Base-by-base conservation (phyloP, 768 basidiomycete species). In the Kwoniella newhampshirensis region DNA sequence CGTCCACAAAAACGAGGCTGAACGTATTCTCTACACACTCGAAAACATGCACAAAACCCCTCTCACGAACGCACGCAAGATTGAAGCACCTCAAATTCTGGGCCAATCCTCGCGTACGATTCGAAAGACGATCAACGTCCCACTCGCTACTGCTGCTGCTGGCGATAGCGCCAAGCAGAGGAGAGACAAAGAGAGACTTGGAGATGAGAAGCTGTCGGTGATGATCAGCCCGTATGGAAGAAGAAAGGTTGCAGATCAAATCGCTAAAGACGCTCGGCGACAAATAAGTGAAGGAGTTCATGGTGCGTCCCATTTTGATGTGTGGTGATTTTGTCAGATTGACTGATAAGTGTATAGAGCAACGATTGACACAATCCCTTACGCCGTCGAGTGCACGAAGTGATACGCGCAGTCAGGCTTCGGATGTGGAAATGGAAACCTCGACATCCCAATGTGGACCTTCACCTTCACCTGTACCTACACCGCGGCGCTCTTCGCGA, bases 211-310 rank as follows among this genome's bases (percentile, higher is more conserved):
- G n/a, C 56, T 62, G 13, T 68, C 63, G n/a, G 61, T 73, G 20
- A 63, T 73, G 68, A 70, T 73, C 43, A 73, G 71, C 54, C 71
- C 71, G 25, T 73, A 73, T 51, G 68, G 68, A 8, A 45, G 71
- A 30, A 43, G 71, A 18, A 60, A 56, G 42, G 63, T 64, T 32
- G 64, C 57, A 3, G 71, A 73, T 32, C 20, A 59, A 30, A 62
- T 57, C 12, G 54, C 51, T 3, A 54, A 62, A 41, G 66, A 69
- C 27, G 52, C 43, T 17, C 42, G 66, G 40, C 51, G 53, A 36
- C 59, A 51, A 40, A 18, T 50, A 26, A 42, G 54, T 21, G 55
- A 57, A 6, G 32, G 32, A 32, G 32, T 6, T 6, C 32, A 32
- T 32, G 32, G 40, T 42, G n/a, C 6, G 40, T n/a, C 6, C 32